A percentile compares a stretch with the other conserved stretches of the same genome.
Conservation (phyloP, 306 rosid species). For the Trifolium pratense region DNA sequence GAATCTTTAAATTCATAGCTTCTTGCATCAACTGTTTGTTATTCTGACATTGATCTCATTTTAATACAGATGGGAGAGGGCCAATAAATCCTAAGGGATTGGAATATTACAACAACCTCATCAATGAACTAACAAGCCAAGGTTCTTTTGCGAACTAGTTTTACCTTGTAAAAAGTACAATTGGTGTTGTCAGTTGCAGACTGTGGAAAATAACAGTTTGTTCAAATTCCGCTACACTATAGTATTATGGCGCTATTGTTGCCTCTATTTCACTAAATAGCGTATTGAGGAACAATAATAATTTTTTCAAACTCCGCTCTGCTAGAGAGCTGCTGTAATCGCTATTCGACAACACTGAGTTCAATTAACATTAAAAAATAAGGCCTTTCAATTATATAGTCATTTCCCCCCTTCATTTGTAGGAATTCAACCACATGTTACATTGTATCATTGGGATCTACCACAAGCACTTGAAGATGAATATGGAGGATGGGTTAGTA, state of each 20-base stretch:
- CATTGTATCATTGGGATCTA: conserved; percentile 60
- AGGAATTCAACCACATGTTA: conserved; percentile 84
- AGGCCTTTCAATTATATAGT: conserved; percentile 1
- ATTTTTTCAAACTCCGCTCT: not conserved
- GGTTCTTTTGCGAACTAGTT: conserved; percentile 43
- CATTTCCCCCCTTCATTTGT: not conserved
- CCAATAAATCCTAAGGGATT: conserved; percentile 70
- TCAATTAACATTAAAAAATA: not conserved
- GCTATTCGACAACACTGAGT: not conserved
- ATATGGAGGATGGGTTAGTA: conserved; percentile 79
- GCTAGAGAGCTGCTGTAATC: not conserved
- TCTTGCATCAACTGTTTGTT: not conserved
- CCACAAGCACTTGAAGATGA: conserved; percentile 81
- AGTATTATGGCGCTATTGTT: not conserved
- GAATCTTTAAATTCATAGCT: conserved; percentile 2
- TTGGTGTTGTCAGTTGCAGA: not conserved
- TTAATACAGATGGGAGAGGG: conserved; percentile 67
- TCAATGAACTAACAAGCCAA: conserved; percentile 58
- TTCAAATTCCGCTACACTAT: not conserved
- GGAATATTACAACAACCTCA: conserved; percentile 67
- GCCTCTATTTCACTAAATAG: not conserved
- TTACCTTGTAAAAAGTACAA: not conserved
- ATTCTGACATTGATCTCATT: conserved; percentile 20
- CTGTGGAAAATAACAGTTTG: not conserved
- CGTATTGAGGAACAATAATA: not conserved